phyloP scores from a whole-genome alignment of 139 green algal genomes.

The Nannochloris sp. region DNA sequence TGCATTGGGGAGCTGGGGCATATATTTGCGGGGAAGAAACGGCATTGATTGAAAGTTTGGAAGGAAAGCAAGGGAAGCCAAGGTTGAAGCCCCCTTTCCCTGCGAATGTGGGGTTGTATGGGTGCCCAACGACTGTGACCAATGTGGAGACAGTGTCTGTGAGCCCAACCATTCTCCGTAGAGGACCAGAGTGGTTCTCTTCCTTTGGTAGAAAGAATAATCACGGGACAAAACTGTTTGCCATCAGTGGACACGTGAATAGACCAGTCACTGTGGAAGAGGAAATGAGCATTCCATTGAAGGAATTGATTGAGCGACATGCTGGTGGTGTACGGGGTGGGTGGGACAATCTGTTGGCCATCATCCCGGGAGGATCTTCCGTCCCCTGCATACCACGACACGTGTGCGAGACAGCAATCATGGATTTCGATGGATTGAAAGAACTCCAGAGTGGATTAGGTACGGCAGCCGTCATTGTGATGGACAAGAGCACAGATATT shows the following conservation, averaged over 20 bases:
- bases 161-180: conserved; percentile 88
- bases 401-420: conserved; percentile 56
- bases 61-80: conserved; percentile 28
- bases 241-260: conserved; percentile 98
- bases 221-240: conserved; percentile 36
- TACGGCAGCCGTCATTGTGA: conserved; percentile 68
- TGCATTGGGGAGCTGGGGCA: conserved; percentile 16
- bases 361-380: conserved; percentile 24
- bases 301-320: conserved; percentile 44
- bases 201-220: conserved; percentile 26
- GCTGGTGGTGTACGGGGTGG: conserved; percentile 25
- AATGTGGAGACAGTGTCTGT: conserved; percentile 67
- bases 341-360: conserved; percentile 25
- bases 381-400: conserved; percentile 18
- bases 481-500: conserved; percentile 64
- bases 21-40: conserved; percentile 32
- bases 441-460: conserved; percentile 45
- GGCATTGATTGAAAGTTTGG: conserved; percentile 21
- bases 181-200: conserved; percentile 54
- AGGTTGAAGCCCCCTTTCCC: conserved; percentile 28
- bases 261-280: conserved; percentile 96
- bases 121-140: conserved; percentile 16
- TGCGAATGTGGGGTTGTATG: conserved; percentile 19
- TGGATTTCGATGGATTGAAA: conserved; percentile 67
- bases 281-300: conserved; percentile 73